Conservation (phyloP, 2,329 filamentous ascomycete species). For the Fusarium fujikuroi region DNA sequence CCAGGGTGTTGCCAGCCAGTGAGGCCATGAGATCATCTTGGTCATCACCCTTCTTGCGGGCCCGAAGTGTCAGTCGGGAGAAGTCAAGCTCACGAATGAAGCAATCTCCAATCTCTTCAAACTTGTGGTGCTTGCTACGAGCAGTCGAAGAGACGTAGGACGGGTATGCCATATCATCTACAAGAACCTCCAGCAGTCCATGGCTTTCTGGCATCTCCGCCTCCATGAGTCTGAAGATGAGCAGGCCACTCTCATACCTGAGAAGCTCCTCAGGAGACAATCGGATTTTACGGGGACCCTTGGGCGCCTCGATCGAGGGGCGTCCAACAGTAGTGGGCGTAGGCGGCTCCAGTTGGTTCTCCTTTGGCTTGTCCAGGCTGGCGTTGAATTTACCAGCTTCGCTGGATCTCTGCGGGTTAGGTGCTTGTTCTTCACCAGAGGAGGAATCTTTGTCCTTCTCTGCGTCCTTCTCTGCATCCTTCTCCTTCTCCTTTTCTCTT, state of each 20-base stretch:
- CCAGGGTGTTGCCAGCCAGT: constrained; percentile 83
- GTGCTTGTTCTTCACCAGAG: constrained; percentile 29
- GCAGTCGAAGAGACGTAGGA: constrained; percentile 86
- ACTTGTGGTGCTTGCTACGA: constrained; percentile 73
- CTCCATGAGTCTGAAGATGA: constrained; percentile 95
- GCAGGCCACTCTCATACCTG: constrained; percentile 87
- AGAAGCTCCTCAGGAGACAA: constrained; percentile 83
- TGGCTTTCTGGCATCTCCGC: constrained; percentile 82
- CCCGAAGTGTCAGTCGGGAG: constrained; percentile 87
- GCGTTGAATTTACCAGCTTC: constrained; percentile 59
- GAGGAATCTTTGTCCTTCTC: constrained; percentile 29
- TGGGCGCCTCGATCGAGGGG: constrained; percentile 58
- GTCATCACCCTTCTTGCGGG: constrained; percentile 82
- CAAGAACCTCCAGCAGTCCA: constrained; percentile 84
- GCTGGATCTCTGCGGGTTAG: constrained; percentile 32
- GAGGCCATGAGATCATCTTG: constrained; percentile 83
- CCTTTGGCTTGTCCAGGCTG: constrained; percentile 47
- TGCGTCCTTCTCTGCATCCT: constrained; percentile 29
- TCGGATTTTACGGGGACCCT: constrained; percentile 77
- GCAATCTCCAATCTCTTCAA: constrained; percentile 94
- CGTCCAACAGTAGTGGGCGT: constrained; percentile 57
- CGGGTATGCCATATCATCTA: constrained; percentile 94
- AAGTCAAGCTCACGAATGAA: constrained; percentile 98
- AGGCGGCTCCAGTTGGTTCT: constrained; percentile 37
- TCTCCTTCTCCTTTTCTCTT: constrained; percentile 55